phyloP scores from a whole-genome alignment of 2,329 filamentous ascomycete species.

The Trichoderma cornu-damae region DNA sequence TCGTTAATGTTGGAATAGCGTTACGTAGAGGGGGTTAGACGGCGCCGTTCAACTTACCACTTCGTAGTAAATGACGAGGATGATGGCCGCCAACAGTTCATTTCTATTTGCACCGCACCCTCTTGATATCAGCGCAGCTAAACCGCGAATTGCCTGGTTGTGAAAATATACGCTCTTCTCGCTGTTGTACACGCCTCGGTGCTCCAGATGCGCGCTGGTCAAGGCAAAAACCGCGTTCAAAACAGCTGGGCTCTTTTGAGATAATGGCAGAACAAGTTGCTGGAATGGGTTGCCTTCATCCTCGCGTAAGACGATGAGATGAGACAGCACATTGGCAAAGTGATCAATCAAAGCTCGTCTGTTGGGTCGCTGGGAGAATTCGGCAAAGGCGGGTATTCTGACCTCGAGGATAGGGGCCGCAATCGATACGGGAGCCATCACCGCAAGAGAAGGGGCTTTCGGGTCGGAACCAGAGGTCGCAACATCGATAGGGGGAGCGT shows the following conservation, averaged over 20 bases:
- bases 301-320: conserved; percentile 60
- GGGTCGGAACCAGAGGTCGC: conserved; percentile 18
- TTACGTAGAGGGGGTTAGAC: too few species aligned
- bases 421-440: conserved; percentile 23
- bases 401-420: conserved; percentile 45
- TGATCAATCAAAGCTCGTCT: conserved; percentile 55
- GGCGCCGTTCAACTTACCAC: conserved; percentile 47
- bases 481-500: background rate
- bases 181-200: conserved; percentile 46
- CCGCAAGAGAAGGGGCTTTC: conserved; percentile 25
- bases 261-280: conserved; percentile 57
- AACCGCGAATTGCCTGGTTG: conserved; percentile 53
- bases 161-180: conserved; percentile 57
- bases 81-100: conserved; percentile 56
- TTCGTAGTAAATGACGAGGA: conserved; percentile 59
- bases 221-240: conserved; percentile 83
- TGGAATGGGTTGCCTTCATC: conserved; percentile 59
- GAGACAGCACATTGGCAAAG: conserved; percentile 59
- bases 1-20: conserved; percentile 16
- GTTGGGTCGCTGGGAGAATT: conserved; percentile 52
- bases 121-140: conserved; percentile 52
- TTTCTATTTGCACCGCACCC: conserved; percentile 47
- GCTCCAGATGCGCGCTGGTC: conserved; percentile 77
- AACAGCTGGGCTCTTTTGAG: conserved; percentile 52
- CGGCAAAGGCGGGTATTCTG: conserved; percentile 47